Evolutionary conservation across 306 rosid species (phyloP).

Genomic region (Leucaena leucocephala): DNA sequence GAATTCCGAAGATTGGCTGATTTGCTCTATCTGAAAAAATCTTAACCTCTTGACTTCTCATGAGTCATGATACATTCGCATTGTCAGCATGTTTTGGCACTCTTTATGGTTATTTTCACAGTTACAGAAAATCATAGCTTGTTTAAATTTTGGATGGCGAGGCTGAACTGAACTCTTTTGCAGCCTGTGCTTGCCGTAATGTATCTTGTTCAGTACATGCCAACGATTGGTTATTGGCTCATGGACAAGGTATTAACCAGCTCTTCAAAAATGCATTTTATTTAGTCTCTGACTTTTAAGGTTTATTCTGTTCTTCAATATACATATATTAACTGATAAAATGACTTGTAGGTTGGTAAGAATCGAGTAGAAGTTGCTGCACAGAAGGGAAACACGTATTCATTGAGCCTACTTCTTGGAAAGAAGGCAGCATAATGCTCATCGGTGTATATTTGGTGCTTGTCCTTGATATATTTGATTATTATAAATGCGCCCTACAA

Average conservation of each 20-base stretch:
- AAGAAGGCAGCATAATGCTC: constrained; percentile 58
- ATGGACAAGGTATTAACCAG: constrained; percentile 82
- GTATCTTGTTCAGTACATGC: constrained; percentile 93
- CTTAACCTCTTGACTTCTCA: neutral
- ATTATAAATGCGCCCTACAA: neutral
- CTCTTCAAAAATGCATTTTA: constrained; percentile 9
- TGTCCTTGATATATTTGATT: neutral
- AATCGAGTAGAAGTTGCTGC: constrained; percentile 85
- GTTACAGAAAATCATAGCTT: constrained; percentile 14
- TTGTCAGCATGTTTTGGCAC: constrained; percentile 15
- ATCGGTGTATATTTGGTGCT: neutral
- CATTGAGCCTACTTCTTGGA: constrained; percentile 71
- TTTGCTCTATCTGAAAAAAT: constrained; percentile 6
- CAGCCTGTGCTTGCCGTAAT: constrained; percentile 90
- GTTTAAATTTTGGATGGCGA: constrained; percentile 3
- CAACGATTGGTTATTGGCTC: constrained; percentile 84
- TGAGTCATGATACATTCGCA: constrained; percentile 12
- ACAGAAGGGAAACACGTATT: constrained; percentile 75
- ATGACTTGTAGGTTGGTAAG: constrained; percentile 63
- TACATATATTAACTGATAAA: constrained; percentile 4
- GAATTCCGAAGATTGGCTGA: neutral
- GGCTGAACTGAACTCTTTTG: constrained; percentile 31
- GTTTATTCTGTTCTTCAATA: constrained; percentile 1
- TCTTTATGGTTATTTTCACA: neutral
- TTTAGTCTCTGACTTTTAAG: neutral